A percentile compares a stretch with the other conserved stretches of the same genome.
These are phyloP conservation scores for Thecaphora thlaspeos DNA, from an alignment of 1,284 basidiomycete species.

Conservation along the genomic window DNA sequence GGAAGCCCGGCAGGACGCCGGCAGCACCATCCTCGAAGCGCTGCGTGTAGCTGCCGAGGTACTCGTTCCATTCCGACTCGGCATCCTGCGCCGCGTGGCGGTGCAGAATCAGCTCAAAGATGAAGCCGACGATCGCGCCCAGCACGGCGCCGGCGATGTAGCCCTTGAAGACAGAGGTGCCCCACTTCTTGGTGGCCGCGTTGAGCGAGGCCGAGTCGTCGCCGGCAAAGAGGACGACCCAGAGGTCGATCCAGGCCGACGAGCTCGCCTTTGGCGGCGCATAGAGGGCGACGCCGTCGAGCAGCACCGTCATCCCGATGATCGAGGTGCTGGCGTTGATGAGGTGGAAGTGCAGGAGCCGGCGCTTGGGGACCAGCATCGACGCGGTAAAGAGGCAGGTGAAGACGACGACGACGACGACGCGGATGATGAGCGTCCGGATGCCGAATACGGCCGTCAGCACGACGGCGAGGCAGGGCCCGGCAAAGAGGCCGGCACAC, in stretches of 20 bases:
- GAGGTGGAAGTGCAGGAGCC: conserved; percentile 31
- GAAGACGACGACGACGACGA: conserved; percentile 33
- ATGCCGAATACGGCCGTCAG: conserved; percentile 50
- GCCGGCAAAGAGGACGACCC: conserved; percentile 37
- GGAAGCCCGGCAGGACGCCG: too few species aligned
- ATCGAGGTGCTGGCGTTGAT: conserved; percentile 45
- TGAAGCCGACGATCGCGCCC: conserved; percentile 26
- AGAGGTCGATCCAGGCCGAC: conserved; percentile 43
- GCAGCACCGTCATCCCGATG: conserved; percentile 39
- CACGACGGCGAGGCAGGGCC: conserved; percentile 31
- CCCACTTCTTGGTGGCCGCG: conserved; percentile 36
- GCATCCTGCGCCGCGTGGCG: conserved; percentile 38
- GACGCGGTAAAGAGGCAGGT: conserved; percentile 37
- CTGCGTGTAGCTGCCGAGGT: conserved; percentile 40
- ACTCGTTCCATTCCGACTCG: conserved; percentile 48
- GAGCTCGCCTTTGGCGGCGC: conserved; percentile 33
- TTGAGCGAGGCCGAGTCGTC: conserved; percentile 17
- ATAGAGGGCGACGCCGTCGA: conserved; percentile 45
- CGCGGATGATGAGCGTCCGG: conserved; percentile 41
- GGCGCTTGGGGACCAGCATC: conserved; percentile 26
- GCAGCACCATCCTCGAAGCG: conserved; percentile 20
- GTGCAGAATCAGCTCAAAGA: conserved; percentile 44
- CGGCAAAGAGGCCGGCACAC: conserved; percentile 32
- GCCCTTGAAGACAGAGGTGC: conserved; percentile 44
- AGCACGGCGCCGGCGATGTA: conserved; percentile 47